Base-by-base conservation (phyloP, 371 early-diverging fungal genomes). In the Lichtheimia ramosa region DNA sequence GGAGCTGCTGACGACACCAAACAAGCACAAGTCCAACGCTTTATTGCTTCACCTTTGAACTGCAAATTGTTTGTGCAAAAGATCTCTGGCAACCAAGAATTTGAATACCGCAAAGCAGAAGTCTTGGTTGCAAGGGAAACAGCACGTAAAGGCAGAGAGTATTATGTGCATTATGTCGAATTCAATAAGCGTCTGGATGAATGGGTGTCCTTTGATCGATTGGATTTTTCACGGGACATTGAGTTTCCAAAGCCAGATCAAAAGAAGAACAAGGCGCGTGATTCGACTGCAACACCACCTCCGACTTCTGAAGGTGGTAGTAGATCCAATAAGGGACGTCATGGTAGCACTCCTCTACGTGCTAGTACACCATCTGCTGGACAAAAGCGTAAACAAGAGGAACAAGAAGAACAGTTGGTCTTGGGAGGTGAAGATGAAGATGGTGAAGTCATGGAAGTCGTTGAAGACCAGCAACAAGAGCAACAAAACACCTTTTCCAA, bases 111-210 rank as follows among this genome's bases (percentile, higher is more conserved):
- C 43, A 84, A 87, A 63, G 99, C 96, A 14, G 99, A 99, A 63
- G 86, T 99, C 15, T 82, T 99, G 12, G 92, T 92, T 5, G 91
- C 94, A 51, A 89, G 96, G 28, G 71, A 74, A 15, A 63, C 80
- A 10, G 59, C 72, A 13, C 72, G 70, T 8, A 71, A 77, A 41
- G 69, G 79, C n/a, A 63, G 81, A 15, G 90, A 94, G 75, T 98
- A 92, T 70, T 99, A 99, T 77, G 95, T 99, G 2, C 99, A 99
- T 72, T 99, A 98, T 73, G 86, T 92, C 4, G 94, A 95, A 51
- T 98, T 95, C 77, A 99, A 99, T 83, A 99, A 98, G 73, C 92
- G 99, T 48, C 81, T 99, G 56, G 99, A 99, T 79, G 97, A 97
- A 72, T 99, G 99, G 99, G 93, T 99, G 0, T 51, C 84, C 0